Percentiles rank a stretch among this genome's conserved stretches.
phyloP scores from a whole-genome alignment of 2,329 filamentous ascomycete species.

The Coccinonectria pachysandricola region DNA sequence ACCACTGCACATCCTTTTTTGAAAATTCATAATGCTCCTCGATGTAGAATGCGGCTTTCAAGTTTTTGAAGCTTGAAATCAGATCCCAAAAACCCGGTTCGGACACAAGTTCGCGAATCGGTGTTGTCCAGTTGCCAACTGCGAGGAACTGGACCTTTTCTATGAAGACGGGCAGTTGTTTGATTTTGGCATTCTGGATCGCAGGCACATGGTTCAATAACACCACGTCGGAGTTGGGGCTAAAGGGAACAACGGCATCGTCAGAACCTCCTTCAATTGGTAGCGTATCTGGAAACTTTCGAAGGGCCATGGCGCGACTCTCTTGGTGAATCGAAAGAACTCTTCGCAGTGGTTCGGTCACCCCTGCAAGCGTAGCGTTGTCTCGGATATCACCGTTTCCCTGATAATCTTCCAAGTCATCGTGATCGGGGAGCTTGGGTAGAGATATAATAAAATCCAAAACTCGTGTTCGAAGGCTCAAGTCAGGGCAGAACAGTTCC shows the following conservation, averaged over 20 bases:
- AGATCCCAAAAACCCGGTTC: too few relatives aligned
- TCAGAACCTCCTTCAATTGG: conserved; percentile 15
- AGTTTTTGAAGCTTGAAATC: conserved; percentile 11
- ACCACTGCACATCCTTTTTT: conserved; percentile 20
- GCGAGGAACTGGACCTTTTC: conserved; percentile 21
- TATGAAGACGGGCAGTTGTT: conserved; percentile 18
- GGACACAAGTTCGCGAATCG: too few relatives aligned
- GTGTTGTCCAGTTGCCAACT: conserved; percentile 9
- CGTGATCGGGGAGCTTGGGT: too few relatives aligned
- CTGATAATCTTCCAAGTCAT: too few relatives aligned
- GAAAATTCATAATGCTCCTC: too few relatives aligned
- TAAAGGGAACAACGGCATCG: conserved; percentile 20
- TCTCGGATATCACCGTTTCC: too few relatives aligned
- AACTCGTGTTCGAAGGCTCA: conserved; percentile 17
- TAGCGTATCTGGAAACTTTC: conserved; percentile 23
- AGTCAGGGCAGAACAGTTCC: conserved; percentile 23
- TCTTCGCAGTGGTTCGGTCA: conserved; percentile 21
- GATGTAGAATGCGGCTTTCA: conserved; percentile 21
- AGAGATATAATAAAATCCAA: conserved; percentile 19
- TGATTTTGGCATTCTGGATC: too few relatives aligned
- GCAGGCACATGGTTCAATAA: too few relatives aligned
- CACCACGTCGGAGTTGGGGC: conserved; percentile 22
- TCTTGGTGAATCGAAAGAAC: conserved; percentile 26
- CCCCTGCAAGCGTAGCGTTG: too few relatives aligned
- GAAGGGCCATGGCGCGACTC: conserved; percentile 24